Conservation (phyloP, 2,329 filamentous ascomycete species). For the Alternaria tenuissima region DNA sequence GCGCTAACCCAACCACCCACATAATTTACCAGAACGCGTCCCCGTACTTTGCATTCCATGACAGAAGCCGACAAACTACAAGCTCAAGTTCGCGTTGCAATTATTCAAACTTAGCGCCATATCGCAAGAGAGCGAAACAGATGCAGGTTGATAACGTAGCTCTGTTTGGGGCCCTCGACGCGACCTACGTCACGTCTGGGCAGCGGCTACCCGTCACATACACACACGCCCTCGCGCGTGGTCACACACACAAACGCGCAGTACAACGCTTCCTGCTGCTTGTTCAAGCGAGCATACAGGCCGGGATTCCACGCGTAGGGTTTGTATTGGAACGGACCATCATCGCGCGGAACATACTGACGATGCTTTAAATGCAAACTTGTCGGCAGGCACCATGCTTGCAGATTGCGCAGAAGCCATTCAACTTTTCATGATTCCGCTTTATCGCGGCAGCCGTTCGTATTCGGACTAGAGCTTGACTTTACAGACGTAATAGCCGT, state of each 20-base stretch:
- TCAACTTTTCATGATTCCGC: neutral
- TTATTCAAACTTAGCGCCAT: neutral
- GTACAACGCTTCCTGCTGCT: neutral
- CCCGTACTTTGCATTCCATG: neutral
- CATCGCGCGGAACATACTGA: neutral
- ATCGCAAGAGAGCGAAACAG: neutral
- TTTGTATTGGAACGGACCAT: neutral
- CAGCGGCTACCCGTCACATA: slow-evolving; percentile 7
- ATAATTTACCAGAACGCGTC: neutral
- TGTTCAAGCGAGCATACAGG: neutral
- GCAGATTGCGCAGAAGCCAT: neutral
- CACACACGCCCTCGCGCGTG: neutral
- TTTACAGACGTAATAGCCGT: slow-evolving; percentile 6
- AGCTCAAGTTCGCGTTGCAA: neutral
- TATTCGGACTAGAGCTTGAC: neutral
- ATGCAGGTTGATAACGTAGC: neutral
- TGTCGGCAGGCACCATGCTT: neutral
- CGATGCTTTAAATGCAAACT: neutral
- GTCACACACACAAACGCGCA: neutral
- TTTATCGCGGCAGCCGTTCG: neutral
- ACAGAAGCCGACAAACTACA: neutral
- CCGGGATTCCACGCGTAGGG: neutral
- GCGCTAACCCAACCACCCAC: slow-evolving; percentile 1
- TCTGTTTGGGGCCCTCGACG: neutral
- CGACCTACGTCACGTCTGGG: slow-evolving; percentile 12